phyloP scores from a whole-genome alignment of 1,284 basidiomycete species.

The Ceratobasidium papillatum region DNA sequence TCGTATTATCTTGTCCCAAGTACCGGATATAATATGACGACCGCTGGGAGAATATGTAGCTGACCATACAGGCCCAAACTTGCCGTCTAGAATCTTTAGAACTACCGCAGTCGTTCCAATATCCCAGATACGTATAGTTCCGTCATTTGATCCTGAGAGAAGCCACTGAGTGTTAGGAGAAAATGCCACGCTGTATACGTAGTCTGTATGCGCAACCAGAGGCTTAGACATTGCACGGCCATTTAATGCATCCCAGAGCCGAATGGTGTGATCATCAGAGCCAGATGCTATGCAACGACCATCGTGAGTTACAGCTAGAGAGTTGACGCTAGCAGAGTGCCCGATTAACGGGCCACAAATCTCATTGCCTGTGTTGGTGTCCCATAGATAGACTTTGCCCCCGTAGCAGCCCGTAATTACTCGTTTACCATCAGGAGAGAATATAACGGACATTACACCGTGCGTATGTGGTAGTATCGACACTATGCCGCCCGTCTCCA shows the following conservation, averaged over 20 bases:
- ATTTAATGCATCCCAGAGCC: background rate
- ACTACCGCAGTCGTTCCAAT: background rate
- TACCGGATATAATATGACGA: constrained; percentile 37
- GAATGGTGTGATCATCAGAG: constrained; percentile 3
- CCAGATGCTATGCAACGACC: background rate
- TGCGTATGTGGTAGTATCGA: constrained; percentile 47
- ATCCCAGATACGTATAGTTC: constrained; percentile 38
- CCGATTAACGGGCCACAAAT: background rate
- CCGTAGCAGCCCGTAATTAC: constrained; percentile 29
- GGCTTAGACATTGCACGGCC: constrained; percentile 2
- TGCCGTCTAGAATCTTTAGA: background rate
- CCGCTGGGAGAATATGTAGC: constrained; percentile 40
- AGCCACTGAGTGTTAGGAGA: constrained; percentile 30
- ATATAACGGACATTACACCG: constrained; percentile 56
- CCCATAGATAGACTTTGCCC: constrained; percentile 26
- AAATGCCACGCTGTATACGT: constrained; percentile 28
- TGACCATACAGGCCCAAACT: constrained; percentile 3
- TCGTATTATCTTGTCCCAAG: constrained; percentile 39
- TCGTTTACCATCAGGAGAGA: constrained; percentile 29
- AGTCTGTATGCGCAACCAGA: background rate
- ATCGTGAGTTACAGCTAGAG: constrained; percentile 6
- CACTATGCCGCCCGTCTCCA: background rate
- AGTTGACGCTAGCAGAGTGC: background rate
- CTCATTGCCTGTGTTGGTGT: background rate
- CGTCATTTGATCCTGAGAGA: constrained; percentile 30